Evolutionary conservation across 1,284 basidiomycete species (phyloP), one percentile per base, ranked within the genome.

Genomic region (Blastosporella zonata): DNA sequence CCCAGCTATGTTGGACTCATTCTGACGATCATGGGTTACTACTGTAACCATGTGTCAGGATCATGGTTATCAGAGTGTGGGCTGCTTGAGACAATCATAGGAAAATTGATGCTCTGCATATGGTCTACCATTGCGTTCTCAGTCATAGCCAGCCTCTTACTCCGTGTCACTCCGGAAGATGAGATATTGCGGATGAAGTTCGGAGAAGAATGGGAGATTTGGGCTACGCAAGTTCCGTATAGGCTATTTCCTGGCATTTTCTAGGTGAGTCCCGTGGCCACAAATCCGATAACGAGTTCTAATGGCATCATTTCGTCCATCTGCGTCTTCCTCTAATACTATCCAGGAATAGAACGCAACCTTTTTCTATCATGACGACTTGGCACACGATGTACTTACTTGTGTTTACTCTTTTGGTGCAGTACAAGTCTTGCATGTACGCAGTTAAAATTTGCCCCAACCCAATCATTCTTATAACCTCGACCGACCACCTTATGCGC

Each of bases 231-330:
- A 36, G 73, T 77, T 12, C 66, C 62, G 7, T 73, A 62, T 52
- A 59, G 61, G 12, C 47, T 75, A 23, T 18, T 77, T 23, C 74
- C 75, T 0, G 62, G 67, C 2, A 39, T 76, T 6, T 74, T 67
- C 54, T 73, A 55, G 45, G 51, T 47, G 33, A 41, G 23, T 10
- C 25, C 31, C 37, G 22, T 33, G 21, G 15, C 20, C 18, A 23
- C 12, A 31, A 28, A 36, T 27, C 20, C 15, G 25, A 41, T 5
- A 20, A 5, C 20, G 2, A 6, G 2, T 37, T 20, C 36, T 37
- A 20, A 37, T 20, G 15, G 20, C 36, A 7, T 7, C 20, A 22
- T 22, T 18, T 15, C 6, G n/a, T 31, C 13, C 8, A 31, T 31
- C 9, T 31, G 13, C 13, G 7, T n/a, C 29, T 12, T 31, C 4